Evolutionary conservation across 192 early-diverging fungal species (phyloP), one percentile per base, ranked within the genome.

Genomic region (Linnemannia elongata): DNA sequence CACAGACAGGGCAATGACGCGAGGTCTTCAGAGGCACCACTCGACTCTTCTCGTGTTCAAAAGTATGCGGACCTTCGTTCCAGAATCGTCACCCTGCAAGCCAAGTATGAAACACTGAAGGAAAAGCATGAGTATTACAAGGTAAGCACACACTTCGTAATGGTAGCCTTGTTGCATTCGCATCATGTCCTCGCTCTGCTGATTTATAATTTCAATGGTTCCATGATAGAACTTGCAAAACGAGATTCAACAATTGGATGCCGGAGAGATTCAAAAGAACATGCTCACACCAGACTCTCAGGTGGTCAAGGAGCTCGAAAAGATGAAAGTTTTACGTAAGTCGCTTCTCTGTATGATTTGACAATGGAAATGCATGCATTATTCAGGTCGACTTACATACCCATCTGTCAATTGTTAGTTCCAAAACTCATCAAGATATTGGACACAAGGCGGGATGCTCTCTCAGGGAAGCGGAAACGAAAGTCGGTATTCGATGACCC

Each of bases 81-180:
- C 10, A 52, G 79, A 41, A 77, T 86, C 27, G 79, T 86, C 6
- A 33, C 79, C 27, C 45, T 86, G 15, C 84, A 86, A 45, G 24
- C 33, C 12, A 77, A 74, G 36, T 75, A 86, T 24, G 69, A 81
- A 27, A 45, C 68, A 18, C 49, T 86, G 60, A 60, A 68, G 39
- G 84, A 86, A 8, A 86, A 81, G 49, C 79, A 80, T 30, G 57
- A 72, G 18, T 86, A 86, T n/a, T 86, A 86, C 63, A 86, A 73
- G 79, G 84, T 86, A 85, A 35, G 18, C 17, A n/a, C n/a, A 2
- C 45, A 39, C 13, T 69, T 0, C 38, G 22, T 27, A 2, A 20
- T 27, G 39, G 13, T 6, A 42, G 22, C 20, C 27, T 41, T 27
- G 38, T 39, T 72, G 27, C 27, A 8, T 52, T 49, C 13, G 22